Base-by-base conservation (phyloP, 2,329 filamentous ascomycete species). In the Aureobasidium sp. region DNA sequence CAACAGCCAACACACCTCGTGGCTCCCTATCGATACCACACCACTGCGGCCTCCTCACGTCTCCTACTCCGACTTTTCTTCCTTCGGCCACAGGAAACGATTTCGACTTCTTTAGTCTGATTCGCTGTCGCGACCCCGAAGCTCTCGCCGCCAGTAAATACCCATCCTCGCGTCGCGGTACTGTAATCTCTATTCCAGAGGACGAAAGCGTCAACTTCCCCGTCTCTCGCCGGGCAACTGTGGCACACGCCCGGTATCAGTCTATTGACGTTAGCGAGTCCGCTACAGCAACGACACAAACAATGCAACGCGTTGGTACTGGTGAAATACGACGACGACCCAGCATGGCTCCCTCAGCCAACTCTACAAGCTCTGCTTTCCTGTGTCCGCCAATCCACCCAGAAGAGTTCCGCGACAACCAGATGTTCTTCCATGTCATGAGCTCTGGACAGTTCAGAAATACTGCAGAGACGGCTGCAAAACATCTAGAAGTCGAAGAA, bases 391-490 rank as follows among this genome's bases (percentile, higher is more conserved):
- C 57, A 4, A 17, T 22, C 3, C 8, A 41, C 2, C 7, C 17
- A 9, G 57, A 41, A 17, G 25, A 41, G 14, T 51, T 51, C 29
- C 34, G 45, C 22, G 45, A 51, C 3, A 51, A 36, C n/a, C 34
- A 42, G 7, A 49, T 60, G 57, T 60, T 51, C 36, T 60, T 60
- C 36, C 44, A 49, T n/a, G 57, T 60, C 22, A 60, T 60, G 45
- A 60, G 22, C 29, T 60, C 57, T 34, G 57, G 57, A 4, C 57
- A 60, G 7, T 60, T 60, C 45, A 44, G 57, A 31, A 27, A 25
- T 6, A 51, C 44, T n/a, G 57, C 57, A 2, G 44, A 60, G 45
- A 49, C 31, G 0, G 57, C 57, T 6, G 57, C 57, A 2, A 41
- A 34, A n/a, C 15, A 17, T 5, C 17, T 60, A 2, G 56, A 48